Base-by-base conservation (phyloP, 2,329 filamentous ascomycete species). In the Thielaviopsis populi region DNA sequence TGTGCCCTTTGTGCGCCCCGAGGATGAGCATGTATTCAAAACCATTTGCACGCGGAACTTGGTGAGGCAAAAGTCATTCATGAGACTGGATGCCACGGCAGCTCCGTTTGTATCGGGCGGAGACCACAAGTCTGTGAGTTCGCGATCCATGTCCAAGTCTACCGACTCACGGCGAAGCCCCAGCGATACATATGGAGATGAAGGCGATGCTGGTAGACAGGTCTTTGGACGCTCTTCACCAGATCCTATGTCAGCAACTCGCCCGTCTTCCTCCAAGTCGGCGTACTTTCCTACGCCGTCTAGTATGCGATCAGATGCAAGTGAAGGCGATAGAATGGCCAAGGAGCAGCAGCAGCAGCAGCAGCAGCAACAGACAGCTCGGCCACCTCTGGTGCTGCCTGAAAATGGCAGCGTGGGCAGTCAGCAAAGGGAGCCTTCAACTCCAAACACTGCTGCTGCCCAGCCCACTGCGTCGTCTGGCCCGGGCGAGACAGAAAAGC, bases 1-100 rank as follows among this genome's bases (percentile, higher is more conserved):
- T 17, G 86, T 99, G 41, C 94, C 94, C 1, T 87, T 99, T 68
- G 91, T 96, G 48, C 84, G 94, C 33, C 94, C 94, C 0, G 94
- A 97, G 73, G 87, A 95, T 69, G 90, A 96, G 64, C 79, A 78
- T 2, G 75, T 84, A 0, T 97, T 95, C 76, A 94, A 88, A 69
- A 82, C 85, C 69, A 79, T 97, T 59, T 83, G 78, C 69, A 91
- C 87, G 1, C 78, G 79, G 50, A 81, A 79, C 65, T 67, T 79
- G 0, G 81, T 80, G 66, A 83, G 78, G 70, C 78, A 79, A 6
- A 83, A 80, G 68, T 74, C 86, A 33, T 85, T 86, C 6, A 63
- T 79, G 8, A 83, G 81, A 67, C 74, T 86, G 33, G 86, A 86
- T 54, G 67, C 67, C 41, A 64, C 62, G 8, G 76, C 76, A 2